Evolutionary conservation across 768 basidiomycete species (phyloP), one percentile per base, ranked within the genome.

Genomic region (Amanita phalloides): DNA sequence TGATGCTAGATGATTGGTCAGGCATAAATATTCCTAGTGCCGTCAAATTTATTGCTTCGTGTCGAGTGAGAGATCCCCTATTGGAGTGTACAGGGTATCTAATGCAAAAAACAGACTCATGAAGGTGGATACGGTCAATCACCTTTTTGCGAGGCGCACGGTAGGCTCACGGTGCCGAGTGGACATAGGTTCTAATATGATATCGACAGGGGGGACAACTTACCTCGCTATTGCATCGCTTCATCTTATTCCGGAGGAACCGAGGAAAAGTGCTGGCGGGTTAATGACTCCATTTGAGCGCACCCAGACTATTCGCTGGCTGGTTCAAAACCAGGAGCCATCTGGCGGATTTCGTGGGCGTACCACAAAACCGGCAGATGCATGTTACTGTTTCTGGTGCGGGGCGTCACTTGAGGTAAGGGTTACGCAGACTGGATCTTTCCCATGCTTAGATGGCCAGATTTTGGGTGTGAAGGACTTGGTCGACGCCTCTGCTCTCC

Each of bases 381-480:
- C 92, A 2, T 99, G 95, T 64, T 99, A 99, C 66, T 90, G 88
- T 56, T 98, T 96, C 65, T 99, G 95, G 95, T 86, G 86, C 58
- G 85, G 89, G 3, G 93, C 83, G 7, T 74, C 89, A 0, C 66
- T 97, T 8, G 66, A 77, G 61, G 94, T 94, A 55, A 48, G 78
- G 26, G 36, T 45, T 45, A n/a, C 17, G 37, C 5, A 47, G 32
- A 45, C 23, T 48, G 45, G 21, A 37, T 52, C 17, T 52, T 37
- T 20, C 35, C 39, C 20, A 45, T 42, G 49, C 49, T 41, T 33
- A 26, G 13, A 28, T 26, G 35, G 33, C 30, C 51, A 94, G 92
- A 84, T 95, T 33, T 73, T 96, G 4, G 84, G 76, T 1, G 77
- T 72, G 0, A 66, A 60, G 6, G 68, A 77, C 17, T 63, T 88